Evolutionary conservation across 2,329 filamentous ascomycete genomes (phyloP).

Genomic region (Emergomyces orientalis): DNA sequence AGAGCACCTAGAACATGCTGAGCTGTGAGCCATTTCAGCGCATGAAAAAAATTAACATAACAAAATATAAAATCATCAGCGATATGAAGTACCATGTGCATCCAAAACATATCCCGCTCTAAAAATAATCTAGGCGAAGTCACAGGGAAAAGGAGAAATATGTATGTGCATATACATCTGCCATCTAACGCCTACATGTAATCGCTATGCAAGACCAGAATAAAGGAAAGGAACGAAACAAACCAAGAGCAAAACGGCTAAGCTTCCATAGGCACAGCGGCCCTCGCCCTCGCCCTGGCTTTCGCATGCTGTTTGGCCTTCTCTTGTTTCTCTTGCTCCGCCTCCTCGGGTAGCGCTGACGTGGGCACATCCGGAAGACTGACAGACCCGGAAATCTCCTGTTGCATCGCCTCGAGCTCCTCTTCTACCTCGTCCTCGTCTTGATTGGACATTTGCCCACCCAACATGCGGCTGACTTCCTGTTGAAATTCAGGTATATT

Average conservation of each 20-base stretch:
- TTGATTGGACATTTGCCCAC: conserved; percentile 77
- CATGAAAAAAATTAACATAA: background rate
- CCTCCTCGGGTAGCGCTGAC: conserved; percentile 23
- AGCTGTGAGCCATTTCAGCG: background rate
- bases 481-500: conserved; percentile 29
- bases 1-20: background rate
- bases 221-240: background rate
- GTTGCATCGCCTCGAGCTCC: conserved; percentile 74
- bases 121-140: background rate
- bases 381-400: conserved; percentile 42
- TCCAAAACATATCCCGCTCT: background rate
- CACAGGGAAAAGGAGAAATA: background rate
- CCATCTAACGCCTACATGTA: background rate
- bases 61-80: background rate
- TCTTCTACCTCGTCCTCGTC: conserved; percentile 98
- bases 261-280: conserved; percentile 20
- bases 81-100: background rate
- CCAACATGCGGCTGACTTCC: conserved; percentile 89
- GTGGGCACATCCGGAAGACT: conserved; percentile 34
- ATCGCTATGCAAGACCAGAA: conserved; percentile 1
- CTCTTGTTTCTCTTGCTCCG: conserved; percentile 23
- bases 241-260: conserved; percentile 12
- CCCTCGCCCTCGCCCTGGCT: conserved; percentile 26
- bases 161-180: background rate
- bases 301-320: conserved; percentile 27